Evolutionary conservation across 2,329 filamentous ascomycete genomes (phyloP), one percentile per base, ranked within the genome.

Genomic region (Juglanconis sp.): DNA sequence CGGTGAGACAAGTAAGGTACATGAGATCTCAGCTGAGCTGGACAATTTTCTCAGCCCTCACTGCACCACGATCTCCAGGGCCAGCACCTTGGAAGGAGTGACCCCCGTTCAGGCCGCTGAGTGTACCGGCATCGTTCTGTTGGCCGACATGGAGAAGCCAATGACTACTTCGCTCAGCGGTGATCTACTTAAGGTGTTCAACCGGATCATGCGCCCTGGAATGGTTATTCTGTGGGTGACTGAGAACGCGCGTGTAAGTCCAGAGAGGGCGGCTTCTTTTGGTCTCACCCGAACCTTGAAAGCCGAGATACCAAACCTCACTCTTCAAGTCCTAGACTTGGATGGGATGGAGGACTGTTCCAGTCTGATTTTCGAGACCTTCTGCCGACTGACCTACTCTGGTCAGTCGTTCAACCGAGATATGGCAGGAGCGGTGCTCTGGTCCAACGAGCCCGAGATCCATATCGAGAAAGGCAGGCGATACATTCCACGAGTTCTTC

Each of bases 401-500:
- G 15, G 11, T 1, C 47, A 63, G 34, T 53, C 50, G 5, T 6
- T 8, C 15, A 46, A 48, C 5, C 53, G 38, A 11, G 36, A 36
- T 0, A 15, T 56, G 57, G 13, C 42, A 50, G 64, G 56, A 61
- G 65, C 2, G 65, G 61, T 58, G 1, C 64, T 77, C 1, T 73
- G 70, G 70, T 64, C 65, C 1, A 59, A 66, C 15, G 77, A 79
- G 63, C 68, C 68, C 0, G 77, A 79, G 66, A 67, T 79, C 2
- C 70, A 77, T 46, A 65, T 78, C 1, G 67, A 75, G 42, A 57
- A 67, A 2, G 73, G 72, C 1, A 64, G 50, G 4, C 70, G 71
- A 0, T 62, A 76, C 0, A 68, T 79, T 3, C 74, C 77, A 0
- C 74, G 77, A 0, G 66, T 79, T 3, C 17, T 78, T 2, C 75